Base-by-base conservation (phyloP, 352 stramenopile species). In the Pythium phragmitis region DNA sequence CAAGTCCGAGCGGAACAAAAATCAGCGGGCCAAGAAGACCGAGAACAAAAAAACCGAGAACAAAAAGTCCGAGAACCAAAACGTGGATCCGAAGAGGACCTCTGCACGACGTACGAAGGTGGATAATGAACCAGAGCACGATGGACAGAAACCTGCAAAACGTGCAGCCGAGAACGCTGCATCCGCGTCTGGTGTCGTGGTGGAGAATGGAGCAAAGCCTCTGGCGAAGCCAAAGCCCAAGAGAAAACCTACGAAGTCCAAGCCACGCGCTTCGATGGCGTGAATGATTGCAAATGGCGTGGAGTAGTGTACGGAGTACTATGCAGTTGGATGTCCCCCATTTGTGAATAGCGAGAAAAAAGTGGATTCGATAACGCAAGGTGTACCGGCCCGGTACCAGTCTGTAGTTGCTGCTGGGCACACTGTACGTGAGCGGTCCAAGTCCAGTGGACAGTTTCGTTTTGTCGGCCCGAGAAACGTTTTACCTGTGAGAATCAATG, bases 61-160 rank as follows among this genome's bases (percentile, higher is more conserved):
- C 14, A 66, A 58, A 26, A 7, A 45, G 42, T 30, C 36, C 34
- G 42, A 45, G 37, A 17, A 58, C 48, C 41, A 26, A 54, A 33
- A 74, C 41, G 73, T 63, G 21, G 67, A 60, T 14, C 64, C 67
- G 26, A 65, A 70, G 64, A 75, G 53, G 17, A 70, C 75, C 43
- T 46, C 63, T 21, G 28, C 9, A 14, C 17, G 28, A 19, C 28
- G 28, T 23, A 42, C 49, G 8, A 57, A 34, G 51, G 17, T n/a
- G n/a, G 33, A 47, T 47, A 2, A 33, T 46, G 50, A 57, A 21
- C 33, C 21, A 33, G 34, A 46, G 4, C n/a, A 14, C 14, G 49
- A 28, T 1, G 26, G 26, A 34, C 46, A 34, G 21, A 51, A 51
- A 51, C 46, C 46, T 11, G 21, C n/a, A 23, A 19, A 51, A 48